Base-by-base conservation (phyloP, 371 early-diverging fungal genomes). In the Lichtheimia corymbifera region DNA sequence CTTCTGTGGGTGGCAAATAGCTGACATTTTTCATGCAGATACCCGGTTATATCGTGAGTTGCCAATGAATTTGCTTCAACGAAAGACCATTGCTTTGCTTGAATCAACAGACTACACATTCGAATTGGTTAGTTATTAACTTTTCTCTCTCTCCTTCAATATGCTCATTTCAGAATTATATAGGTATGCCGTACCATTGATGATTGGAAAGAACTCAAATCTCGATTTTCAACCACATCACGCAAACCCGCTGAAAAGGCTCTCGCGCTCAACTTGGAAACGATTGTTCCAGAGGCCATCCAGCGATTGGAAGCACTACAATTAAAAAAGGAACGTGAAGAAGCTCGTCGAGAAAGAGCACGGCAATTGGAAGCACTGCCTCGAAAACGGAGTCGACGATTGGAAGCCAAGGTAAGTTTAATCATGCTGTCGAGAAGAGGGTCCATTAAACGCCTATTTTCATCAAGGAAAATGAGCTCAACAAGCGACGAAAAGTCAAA, bases 301-400 rank as follows among this genome's bases (percentile, higher is more conserved):
- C 22, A 13, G 1, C 41, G 11, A 27, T 17, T 56, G 42, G 57
- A 56, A 45, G 45, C 44, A n/a, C 5, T 15, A 14, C 14, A 42
- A 44, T 42, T 44, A 6, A 42, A 25, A 42, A 42, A 45, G 17
- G 57, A 18, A 42, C 57, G 57, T 20, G 57, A 56, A 45, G 27
- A 56, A 45, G 57, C 57, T 3, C 17, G 43, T 5, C 27, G 42
- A n/a, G 45, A 56, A 28, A 18, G 12, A 17, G 14, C 22, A 17
- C n/a, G 30, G 15, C 12, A n/a, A 28, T 15, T 56, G 11, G 57
- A 56, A 56, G 45, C 14, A 28, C 5, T 56, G n/a, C 57, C 57
- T 27, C 57, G 57, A 5, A 56, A 56, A 24, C 57, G 57, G 14
- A 56, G 57, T 25, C 43, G 57, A n/a, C 45, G 57, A 25, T 45